Evolutionary conservation across 805 yeast species (phyloP).

Genomic region (Metschnikowia henanensis): DNA sequence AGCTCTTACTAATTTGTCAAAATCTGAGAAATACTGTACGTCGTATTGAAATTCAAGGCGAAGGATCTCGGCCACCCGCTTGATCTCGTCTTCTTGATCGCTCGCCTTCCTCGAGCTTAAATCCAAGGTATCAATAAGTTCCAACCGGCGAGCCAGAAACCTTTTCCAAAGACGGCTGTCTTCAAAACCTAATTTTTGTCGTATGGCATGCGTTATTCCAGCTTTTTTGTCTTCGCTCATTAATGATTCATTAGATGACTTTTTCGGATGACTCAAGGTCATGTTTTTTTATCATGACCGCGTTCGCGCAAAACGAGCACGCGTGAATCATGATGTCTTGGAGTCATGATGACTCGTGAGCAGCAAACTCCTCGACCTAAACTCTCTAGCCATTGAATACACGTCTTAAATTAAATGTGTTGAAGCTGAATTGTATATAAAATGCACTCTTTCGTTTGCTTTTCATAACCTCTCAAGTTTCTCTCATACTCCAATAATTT

Average conservation of each 20-base stretch:
- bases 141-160: constrained; percentile 87
- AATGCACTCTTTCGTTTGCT: too few species aligned
- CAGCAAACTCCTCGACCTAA: neutral
- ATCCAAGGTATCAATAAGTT: constrained; percentile 76
- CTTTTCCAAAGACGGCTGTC: constrained; percentile 88
- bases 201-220: constrained; percentile 57
- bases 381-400: neutral
- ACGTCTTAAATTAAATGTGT: too few species aligned
- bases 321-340: constrained; percentile 10
- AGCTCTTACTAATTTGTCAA: constrained; percentile 87
- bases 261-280: constrained; percentile 19
- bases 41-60: constrained; percentile 78
- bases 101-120: constrained; percentile 75
- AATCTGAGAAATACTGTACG: constrained; percentile 59
- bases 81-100: constrained; percentile 86
- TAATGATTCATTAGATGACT: constrained; percentile 3
- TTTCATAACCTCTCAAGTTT: too few species aligned
- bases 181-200: constrained; percentile 65
- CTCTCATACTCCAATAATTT: too few species aligned
- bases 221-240: constrained; percentile 33
- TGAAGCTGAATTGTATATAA: too few species aligned
- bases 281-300: constrained; percentile 10
- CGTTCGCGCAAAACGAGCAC: constrained; percentile 4
- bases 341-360: constrained; percentile 13
- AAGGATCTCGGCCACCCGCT: constrained; percentile 72